phyloP scores from a whole-genome alignment of 352 stramenopile species.

The Aphanomyces stellatus region DNA sequence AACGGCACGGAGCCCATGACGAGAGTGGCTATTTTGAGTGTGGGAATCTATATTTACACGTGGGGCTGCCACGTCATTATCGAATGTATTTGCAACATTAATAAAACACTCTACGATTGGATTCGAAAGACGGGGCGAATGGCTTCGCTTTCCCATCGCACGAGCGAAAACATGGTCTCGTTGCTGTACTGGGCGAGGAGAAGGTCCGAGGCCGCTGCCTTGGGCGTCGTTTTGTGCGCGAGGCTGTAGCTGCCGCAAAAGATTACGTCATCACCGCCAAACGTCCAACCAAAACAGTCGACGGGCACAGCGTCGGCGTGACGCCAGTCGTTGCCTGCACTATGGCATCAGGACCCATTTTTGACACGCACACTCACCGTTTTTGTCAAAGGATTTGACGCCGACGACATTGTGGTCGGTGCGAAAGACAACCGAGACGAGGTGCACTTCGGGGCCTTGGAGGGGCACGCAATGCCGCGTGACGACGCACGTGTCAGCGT shows the following conservation, averaged over 20 bases:
- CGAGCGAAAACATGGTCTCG: conserved; percentile 79
- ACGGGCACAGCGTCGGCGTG: not conserved
- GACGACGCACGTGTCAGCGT: too few species aligned
- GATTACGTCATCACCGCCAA: conserved; percentile 17
- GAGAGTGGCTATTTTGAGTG: not conserved
- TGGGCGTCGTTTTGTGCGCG: not conserved
- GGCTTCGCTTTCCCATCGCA: conserved; percentile 78
- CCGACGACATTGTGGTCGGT: too few species aligned
- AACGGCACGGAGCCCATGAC: conserved; percentile 17
- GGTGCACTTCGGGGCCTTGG: too few species aligned
- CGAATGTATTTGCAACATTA: too few species aligned
- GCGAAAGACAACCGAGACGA: too few species aligned
- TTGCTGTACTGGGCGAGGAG: conserved; percentile 71
- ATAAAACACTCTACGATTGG: too few species aligned
- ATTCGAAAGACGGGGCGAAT: conserved; percentile 23
- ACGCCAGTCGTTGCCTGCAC: too few species aligned
- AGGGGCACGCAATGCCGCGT: not conserved
- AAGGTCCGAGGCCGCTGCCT: not conserved
- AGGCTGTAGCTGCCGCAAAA: conserved; percentile 22
- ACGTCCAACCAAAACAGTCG: not conserved
- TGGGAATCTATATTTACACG: too few species aligned
- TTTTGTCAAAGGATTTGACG: too few species aligned
- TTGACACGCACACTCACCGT: too few species aligned
- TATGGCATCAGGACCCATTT: too few species aligned
- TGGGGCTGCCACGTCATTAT: too few species aligned